Conservation (phyloP, 495 filamentous ascomycete genomes). For the Tuber magnatum region DNA sequence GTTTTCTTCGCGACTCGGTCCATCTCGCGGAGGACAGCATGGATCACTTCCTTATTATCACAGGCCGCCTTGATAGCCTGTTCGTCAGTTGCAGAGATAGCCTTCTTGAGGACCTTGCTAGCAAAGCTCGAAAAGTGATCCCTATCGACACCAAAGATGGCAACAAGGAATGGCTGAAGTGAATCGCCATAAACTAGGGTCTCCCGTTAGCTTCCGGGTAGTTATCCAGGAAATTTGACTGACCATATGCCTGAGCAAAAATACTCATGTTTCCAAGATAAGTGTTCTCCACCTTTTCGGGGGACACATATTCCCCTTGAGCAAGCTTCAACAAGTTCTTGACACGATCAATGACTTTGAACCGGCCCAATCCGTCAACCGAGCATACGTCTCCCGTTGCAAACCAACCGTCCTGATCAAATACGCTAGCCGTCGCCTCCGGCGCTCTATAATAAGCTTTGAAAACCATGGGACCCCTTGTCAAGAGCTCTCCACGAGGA, state of each 20-base stretch:
- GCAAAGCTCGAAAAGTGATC: constrained; percentile 73
- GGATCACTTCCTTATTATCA: constrained; percentile 60
- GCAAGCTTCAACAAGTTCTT: constrained; percentile 98
- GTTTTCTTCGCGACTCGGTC: constrained; percentile 73
- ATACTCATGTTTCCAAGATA: constrained; percentile 72
- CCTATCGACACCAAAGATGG: constrained; percentile 77
- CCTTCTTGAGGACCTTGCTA: constrained; percentile 62
- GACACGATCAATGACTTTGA: constrained; percentile 88
- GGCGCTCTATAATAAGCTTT: constrained; percentile 79
- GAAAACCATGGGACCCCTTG: constrained; percentile 74
- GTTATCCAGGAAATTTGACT: not conserved
- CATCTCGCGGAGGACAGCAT: constrained; percentile 69
- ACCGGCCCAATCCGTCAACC: constrained; percentile 75
- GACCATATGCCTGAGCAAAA: constrained; percentile 62
- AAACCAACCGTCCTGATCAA: constrained; percentile 92
- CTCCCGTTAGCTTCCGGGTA: not conserved
- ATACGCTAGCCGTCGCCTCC: constrained; percentile 72
- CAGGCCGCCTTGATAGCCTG: constrained; percentile 59
- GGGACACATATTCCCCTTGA: constrained; percentile 96
- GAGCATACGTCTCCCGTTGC: constrained; percentile 84
- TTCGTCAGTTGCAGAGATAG: constrained; percentile 56
- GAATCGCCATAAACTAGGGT: constrained; percentile 73
- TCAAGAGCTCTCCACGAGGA: constrained; percentile 81
- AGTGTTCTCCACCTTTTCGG: constrained; percentile 92
- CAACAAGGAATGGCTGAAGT: constrained; percentile 73